Evolutionary conservation across 108 stramenopile genomes (phyloP).

Genomic region (Aurantiochytrium sp.): DNA sequence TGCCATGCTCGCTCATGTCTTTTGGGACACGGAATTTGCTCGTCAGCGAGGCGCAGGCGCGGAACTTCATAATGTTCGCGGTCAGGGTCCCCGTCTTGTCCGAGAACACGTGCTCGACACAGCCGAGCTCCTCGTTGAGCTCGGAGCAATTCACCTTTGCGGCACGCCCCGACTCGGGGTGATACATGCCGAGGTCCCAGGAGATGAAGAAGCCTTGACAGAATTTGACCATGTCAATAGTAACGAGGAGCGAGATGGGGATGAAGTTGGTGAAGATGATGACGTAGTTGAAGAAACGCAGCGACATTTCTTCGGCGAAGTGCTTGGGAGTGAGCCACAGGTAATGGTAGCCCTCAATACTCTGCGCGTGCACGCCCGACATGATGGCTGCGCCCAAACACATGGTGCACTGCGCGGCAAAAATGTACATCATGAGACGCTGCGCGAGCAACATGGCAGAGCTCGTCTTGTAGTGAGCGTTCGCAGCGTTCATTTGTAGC

Average conservation of each 20-base stretch:
- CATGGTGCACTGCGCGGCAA: background rate
- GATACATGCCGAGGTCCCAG: slow-evolving; percentile 41
- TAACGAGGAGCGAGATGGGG: slow-evolving; percentile 45
- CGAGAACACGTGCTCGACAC: slow-evolving; percentile 45
- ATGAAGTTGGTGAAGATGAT: slow-evolving; percentile 58
- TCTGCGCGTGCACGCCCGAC: background rate
- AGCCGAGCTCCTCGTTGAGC: slow-evolving; percentile 40
- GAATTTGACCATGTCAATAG: slow-evolving; percentile 38
- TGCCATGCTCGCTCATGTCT: too few species aligned
- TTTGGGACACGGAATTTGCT: background rate
- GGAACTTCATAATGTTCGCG: slow-evolving; percentile 67
- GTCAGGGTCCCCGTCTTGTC: slow-evolving; percentile 57
- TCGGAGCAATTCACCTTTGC: slow-evolving; percentile 27
- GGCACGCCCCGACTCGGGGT: background rate
- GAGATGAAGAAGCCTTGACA: slow-evolving; percentile 31
- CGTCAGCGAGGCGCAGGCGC: slow-evolving; percentile 70
- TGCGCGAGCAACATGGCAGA: background rate
- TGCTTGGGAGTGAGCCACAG: background rate
- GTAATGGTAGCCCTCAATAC: background rate
- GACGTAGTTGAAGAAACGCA: slow-evolving; percentile 66
- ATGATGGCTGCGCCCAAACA: background rate
- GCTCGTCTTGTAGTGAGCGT: background rate
- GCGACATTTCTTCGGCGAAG: background rate
- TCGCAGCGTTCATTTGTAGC: slow-evolving; percentile 40
- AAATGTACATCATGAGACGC: slow-evolving; percentile 9